These are phyloP conservation scores for Cladosporium sp. DNA, from an alignment of 2,329 filamentous ascomycete genomes.

Conservation along the genomic window DNA sequence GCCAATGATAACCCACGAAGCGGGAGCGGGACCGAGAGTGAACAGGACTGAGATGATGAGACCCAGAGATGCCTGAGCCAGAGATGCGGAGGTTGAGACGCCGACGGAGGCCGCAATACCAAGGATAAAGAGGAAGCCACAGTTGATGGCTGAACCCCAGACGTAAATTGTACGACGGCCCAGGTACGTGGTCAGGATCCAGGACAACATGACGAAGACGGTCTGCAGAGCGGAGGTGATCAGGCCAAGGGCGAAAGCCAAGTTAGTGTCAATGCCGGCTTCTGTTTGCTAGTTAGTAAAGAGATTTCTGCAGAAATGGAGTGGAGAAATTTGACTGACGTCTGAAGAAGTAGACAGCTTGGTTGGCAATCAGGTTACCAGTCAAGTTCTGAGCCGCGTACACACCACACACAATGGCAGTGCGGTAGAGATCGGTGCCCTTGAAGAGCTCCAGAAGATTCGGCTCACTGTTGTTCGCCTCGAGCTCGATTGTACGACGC, in stretches of 20 bases:
- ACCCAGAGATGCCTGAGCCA: constrained; percentile 58
- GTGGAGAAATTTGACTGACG: constrained; percentile 36
- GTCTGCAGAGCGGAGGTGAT: constrained; percentile 60
- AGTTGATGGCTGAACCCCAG: constrained; percentile 54
- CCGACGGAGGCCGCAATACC: constrained; percentile 55
- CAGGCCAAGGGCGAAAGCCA: constrained; percentile 57
- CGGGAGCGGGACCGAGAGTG: constrained; percentile 57
- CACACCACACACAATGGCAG: constrained; percentile 52
- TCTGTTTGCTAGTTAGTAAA: constrained; percentile 39
- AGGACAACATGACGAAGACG: constrained; percentile 62
- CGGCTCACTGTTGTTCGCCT: constrained; percentile 46
- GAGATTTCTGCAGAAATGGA: neutral
- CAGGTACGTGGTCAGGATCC: constrained; percentile 60
- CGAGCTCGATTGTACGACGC: constrained; percentile 53
- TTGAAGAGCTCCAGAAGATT: constrained; percentile 50
- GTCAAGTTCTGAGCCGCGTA: constrained; percentile 58
- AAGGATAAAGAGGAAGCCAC: constrained; percentile 51
- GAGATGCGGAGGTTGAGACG: constrained; percentile 33
- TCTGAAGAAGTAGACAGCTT: constrained; percentile 59
- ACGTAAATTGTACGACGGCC: constrained; percentile 62
- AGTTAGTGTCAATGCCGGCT: constrained; percentile 53
- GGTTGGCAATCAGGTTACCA: constrained; percentile 59
- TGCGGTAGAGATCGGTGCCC: constrained; percentile 51
- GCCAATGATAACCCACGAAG: constrained; percentile 63
- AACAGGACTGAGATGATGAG: constrained; percentile 63